Evolutionary conservation across 2,329 filamentous ascomycete genomes (phyloP).

Genomic region (Mariannaea sp.): DNA sequence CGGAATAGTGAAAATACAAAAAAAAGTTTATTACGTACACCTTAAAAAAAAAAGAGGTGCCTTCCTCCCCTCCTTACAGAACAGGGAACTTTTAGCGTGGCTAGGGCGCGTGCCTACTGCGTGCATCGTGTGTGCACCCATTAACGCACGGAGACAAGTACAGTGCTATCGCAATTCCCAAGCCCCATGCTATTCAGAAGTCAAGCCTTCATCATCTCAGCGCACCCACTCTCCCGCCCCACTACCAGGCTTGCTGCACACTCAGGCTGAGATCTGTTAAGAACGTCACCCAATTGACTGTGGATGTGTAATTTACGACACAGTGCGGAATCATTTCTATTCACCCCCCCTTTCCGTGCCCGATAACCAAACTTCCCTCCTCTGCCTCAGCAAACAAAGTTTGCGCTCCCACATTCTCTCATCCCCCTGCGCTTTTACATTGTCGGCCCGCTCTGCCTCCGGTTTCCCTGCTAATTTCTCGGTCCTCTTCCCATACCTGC

Average conservation of each 20-base stretch:
- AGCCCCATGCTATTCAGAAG: neutral
- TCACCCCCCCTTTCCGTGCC: conserved; percentile 15
- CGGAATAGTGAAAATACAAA: too few species aligned
- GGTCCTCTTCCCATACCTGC: neutral
- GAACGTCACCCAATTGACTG: conserved; percentile 16
- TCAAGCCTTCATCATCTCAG: neutral
- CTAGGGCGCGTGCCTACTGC: neutral
- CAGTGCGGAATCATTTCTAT: conserved; percentile 23
- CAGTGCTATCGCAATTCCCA: conserved; percentile 2
- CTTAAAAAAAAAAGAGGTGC: too few species aligned
- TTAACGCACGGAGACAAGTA: neutral
- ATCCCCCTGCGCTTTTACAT: neutral
- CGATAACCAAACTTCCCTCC: conserved; percentile 23
- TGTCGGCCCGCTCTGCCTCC: conserved; percentile 13
- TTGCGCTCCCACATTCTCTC: conserved; percentile 10
- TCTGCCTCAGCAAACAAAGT: conserved; percentile 7
- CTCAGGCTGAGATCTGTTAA: conserved; percentile 25
- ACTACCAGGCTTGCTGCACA: conserved; percentile 23
- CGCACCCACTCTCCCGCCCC: neutral
- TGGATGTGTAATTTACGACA: conserved; percentile 27
- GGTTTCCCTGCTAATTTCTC: conserved; percentile 14
- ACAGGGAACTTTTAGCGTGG: neutral
- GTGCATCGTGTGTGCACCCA: neutral
- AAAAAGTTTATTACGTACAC: too few species aligned
- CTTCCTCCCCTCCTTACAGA: too few species aligned